These are phyloP conservation scores for Pythium oligandrum DNA, from an alignment of 352 stramenopile genomes.

Conservation along the genomic window DNA sequence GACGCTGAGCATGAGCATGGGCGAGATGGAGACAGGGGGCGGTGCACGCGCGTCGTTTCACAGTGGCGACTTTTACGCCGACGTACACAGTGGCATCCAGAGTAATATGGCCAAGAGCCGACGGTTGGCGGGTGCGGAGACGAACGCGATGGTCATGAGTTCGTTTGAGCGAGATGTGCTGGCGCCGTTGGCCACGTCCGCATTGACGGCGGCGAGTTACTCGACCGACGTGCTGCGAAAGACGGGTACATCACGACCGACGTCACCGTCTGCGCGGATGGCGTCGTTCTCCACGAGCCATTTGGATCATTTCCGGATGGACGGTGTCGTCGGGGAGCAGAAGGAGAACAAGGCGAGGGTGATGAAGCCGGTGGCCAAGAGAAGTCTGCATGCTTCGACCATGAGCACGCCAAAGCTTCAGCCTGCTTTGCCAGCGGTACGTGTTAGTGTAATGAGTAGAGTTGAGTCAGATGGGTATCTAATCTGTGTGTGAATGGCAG, in stretches of 20 bases:
- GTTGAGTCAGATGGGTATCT: too few relatives aligned
- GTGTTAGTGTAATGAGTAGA: neutral
- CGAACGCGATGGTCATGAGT: neutral
- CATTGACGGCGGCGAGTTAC: slow-evolving; percentile 2
- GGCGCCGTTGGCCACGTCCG: slow-evolving; percentile 4
- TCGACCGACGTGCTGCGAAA: slow-evolving; percentile 17
- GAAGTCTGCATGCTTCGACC: slow-evolving; percentile 10
- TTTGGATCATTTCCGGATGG: too few relatives aligned
- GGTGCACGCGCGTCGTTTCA: slow-evolving; percentile 7
- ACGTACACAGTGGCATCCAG: slow-evolving; percentile 20
- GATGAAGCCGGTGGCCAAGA: slow-evolving; percentile 22
- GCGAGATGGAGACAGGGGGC: too few relatives aligned
- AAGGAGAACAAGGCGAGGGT: slow-evolving; percentile 28
- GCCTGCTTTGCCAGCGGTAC: slow-evolving; percentile 27
- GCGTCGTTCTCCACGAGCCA: slow-evolving; percentile 16
- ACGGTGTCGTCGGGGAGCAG: slow-evolving; percentile 14
- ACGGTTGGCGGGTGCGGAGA: slow-evolving; percentile 11
- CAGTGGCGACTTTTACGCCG: slow-evolving; percentile 13
- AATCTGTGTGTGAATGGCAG: neutral
- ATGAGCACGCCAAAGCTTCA: slow-evolving; percentile 16
- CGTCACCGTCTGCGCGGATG: neutral
- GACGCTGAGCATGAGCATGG: too few relatives aligned
- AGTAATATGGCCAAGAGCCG: slow-evolving; percentile 18
- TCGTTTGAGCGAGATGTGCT: slow-evolving; percentile 7
- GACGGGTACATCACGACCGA: slow-evolving; percentile 5